phyloP scores from a whole-genome alignment of 768 basidiomycete genomes.

The Mycena indigotica region DNA sequence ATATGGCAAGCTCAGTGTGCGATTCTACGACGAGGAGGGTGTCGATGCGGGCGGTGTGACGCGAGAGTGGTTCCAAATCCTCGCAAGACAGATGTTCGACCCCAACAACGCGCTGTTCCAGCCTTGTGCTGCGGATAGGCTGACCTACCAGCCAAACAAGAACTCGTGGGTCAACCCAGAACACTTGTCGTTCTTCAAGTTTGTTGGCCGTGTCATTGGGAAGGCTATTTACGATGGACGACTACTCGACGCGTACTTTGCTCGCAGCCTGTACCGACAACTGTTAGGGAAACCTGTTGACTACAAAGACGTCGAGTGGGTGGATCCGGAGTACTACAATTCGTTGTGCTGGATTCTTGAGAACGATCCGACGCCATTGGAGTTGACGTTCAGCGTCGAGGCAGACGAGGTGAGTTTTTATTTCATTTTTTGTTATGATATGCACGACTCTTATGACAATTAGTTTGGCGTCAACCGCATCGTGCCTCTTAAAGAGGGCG shows the following conservation, averaged over 20 bases:
- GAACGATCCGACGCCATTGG: conserved; percentile 85
- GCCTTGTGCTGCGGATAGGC: conserved; percentile 91
- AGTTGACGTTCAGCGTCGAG: conserved; percentile 94
- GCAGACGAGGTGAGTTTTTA: conserved; percentile 77
- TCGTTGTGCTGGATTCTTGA: conserved; percentile 98
- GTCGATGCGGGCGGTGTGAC: conserved; percentile 99
- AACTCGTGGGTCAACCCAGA: conserved; percentile 94
- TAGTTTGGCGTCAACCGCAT: conserved; percentile 92
- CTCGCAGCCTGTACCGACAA: conserved; percentile 94
- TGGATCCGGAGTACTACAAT: conserved; percentile 98
- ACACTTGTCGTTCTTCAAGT: conserved; percentile 97
- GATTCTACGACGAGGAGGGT: conserved; percentile 96
- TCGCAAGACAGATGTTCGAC: conserved; percentile 98
- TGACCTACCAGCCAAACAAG: conserved; percentile 96
- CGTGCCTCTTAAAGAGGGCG: conserved; percentile 83
- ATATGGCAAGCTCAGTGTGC: conserved; percentile 93
- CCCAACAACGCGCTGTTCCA: conserved; percentile 98
- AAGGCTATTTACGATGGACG: conserved; percentile 98
- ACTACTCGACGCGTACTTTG: conserved; percentile 96
- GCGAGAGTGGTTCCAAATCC: conserved; percentile 97
- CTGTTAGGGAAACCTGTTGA: conserved; percentile 93
- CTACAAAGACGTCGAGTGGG: conserved; percentile 95
- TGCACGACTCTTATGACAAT: conserved; percentile 15
- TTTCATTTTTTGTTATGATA: neutral
- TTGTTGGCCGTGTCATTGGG: conserved; percentile 95